These are phyloP conservation scores for Fusarium lyarnte DNA, from an alignment of 2,329 filamentous ascomycete species.

Conservation along the genomic window DNA sequence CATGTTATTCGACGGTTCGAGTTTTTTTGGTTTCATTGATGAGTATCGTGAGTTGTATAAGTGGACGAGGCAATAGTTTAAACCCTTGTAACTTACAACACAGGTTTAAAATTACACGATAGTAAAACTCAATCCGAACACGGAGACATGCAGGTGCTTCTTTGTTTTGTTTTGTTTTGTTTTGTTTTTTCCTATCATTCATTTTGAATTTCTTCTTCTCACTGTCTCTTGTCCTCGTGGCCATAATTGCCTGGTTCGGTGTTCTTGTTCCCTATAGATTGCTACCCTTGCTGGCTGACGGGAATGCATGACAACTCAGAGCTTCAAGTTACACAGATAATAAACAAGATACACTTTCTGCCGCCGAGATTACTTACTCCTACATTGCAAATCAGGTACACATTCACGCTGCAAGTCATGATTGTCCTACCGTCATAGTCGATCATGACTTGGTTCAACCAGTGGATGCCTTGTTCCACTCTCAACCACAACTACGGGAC, in stretches of 20 bases:
- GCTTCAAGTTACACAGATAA: conserved; percentile 28
- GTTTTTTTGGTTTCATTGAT: conserved; percentile 8
- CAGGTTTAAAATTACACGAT: conserved; percentile 4
- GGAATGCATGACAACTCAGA: conserved; percentile 46
- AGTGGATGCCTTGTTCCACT: conserved; percentile 22
- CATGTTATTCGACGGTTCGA: conserved; percentile 2
- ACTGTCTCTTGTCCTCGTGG: conserved; percentile 29
- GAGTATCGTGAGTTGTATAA: not conserved
- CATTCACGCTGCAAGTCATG: conserved; percentile 26
- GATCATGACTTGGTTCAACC: conserved; percentile 24
- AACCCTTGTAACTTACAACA: conserved; percentile 2
- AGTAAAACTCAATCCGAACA: conserved; percentile 26
- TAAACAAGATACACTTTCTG: conserved; percentile 6
- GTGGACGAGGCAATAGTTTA: not conserved
- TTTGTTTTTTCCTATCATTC: not conserved
- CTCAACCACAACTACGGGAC: conserved; percentile 30
- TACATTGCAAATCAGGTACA: not conserved
- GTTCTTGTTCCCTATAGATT: not conserved
- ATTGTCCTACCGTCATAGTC: conserved; percentile 19
- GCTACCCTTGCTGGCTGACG: conserved; percentile 20
- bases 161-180: conserved; percentile 1
- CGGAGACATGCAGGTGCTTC: conserved; percentile 8
- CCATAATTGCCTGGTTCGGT: conserved; percentile 30
- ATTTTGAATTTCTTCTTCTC: not conserved
- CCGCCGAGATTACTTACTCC: not conserved